Percentiles rank a stretch among this genome's conserved stretches.
phyloP scores from a whole-genome alignment of 2,329 filamentous ascomycete species.

The Colletotrichum sp. region DNA sequence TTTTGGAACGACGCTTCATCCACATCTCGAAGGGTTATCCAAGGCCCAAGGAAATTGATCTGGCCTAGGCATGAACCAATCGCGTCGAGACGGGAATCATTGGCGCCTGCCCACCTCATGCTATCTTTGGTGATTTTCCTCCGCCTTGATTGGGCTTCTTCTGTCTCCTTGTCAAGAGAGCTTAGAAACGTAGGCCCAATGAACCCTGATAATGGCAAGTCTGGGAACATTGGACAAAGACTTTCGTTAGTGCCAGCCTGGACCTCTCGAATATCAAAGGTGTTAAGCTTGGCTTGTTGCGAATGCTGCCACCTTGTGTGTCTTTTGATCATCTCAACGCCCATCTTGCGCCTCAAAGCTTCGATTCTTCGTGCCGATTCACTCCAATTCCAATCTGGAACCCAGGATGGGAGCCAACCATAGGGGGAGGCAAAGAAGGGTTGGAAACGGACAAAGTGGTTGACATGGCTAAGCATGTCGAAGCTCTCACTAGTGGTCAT shows the following conservation, averaged over 20 bases:
- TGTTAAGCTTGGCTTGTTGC: neutral
- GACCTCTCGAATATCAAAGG: fast-evolving
- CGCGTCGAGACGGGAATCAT: neutral
- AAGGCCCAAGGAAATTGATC: neutral
- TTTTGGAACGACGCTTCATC: neutral
- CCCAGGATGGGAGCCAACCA: neutral
- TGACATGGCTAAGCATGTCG: neutral
- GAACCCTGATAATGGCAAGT: neutral
- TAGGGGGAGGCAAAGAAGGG: neutral
- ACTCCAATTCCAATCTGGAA: neutral
- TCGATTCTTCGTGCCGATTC: neutral
- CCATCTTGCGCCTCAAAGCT: fast-evolving
- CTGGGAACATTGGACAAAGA: neutral
- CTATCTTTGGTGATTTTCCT: fast-evolving
- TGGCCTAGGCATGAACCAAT: neutral
- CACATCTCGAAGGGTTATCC: neutral
- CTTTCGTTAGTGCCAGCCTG: fast-evolving
- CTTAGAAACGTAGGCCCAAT: neutral
- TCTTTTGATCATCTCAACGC: neutral
- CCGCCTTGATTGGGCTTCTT: fast-evolving
- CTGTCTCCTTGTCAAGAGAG: neutral
- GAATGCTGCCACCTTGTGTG: fast-evolving
- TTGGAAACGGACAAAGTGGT: neutral
- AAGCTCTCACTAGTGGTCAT: neutral
- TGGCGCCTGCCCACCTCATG: neutral